Conservation (phyloP, 306 rosid species). For the Begonia masoniana region DNA sequence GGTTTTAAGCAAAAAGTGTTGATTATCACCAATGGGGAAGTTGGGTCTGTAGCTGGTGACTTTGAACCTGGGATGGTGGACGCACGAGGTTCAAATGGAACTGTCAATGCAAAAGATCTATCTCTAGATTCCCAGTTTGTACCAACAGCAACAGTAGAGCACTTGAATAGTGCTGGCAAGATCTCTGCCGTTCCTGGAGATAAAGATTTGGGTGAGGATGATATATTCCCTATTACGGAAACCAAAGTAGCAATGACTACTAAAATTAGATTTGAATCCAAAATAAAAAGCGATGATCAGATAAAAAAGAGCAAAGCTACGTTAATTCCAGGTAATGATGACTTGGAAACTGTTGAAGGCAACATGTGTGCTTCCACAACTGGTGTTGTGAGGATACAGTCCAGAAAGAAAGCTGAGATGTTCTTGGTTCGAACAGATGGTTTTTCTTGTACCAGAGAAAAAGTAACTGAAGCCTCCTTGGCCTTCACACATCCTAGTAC, state of each 20-base stretch:
- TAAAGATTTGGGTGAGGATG: conserved; percentile 34
- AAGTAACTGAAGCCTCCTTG: conserved; percentile 85
- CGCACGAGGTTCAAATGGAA: conserved; percentile 32
- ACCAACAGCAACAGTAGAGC: conserved; percentile 24
- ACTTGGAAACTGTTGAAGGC: conserved; percentile 40
- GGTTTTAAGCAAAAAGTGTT: conserved; percentile 23
- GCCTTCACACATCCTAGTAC: conserved; percentile 98
- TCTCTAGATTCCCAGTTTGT: conserved; percentile 22
- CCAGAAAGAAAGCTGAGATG: conserved; percentile 98
- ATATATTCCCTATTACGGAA: conserved; percentile 11
- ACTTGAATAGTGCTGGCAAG: conserved; percentile 20
- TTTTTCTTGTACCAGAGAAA: conserved; percentile 83
- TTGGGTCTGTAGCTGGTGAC: conserved; percentile 13
- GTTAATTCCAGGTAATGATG: conserved; percentile 29
- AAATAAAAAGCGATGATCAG: conserved; percentile 21
- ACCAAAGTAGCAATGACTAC: conserved; percentile 12
- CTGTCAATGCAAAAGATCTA: conserved; percentile 16
- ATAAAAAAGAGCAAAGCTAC: conserved; percentile 23
- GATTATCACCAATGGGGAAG: conserved; percentile 14
- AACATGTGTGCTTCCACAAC: conserved; percentile 94
- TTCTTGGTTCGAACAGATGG: conserved; percentile 94
- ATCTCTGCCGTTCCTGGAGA: conserved; percentile 28
- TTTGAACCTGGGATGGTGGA: conserved; percentile 19
- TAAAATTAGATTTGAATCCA: conserved; percentile 19
- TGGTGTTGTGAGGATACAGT: conserved; percentile 95